Conservation (phyloP, 2,329 filamentous ascomycete species). For the Phialocephala subalpina region DNA sequence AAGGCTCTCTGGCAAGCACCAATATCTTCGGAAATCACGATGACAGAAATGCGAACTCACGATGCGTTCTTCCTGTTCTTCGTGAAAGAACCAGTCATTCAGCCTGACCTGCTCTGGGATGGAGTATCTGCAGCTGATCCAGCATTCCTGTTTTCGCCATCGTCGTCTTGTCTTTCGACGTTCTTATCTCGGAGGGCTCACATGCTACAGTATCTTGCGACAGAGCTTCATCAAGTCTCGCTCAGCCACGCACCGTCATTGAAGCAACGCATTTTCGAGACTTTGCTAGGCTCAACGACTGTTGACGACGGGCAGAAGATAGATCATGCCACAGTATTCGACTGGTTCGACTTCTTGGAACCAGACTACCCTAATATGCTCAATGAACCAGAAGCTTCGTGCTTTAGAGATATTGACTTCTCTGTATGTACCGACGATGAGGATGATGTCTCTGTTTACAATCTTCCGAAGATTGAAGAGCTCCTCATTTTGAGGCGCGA, state of each 20-base stretch:
- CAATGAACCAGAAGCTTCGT: conserved; percentile 61
- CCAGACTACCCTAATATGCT: conserved; percentile 58
- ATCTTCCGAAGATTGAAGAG: conserved; percentile 76
- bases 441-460: conserved; percentile 68
- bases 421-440: conserved; percentile 68
- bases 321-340: conserved; percentile 80
- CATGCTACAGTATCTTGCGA: conserved; percentile 83
- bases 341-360: conserved; percentile 91
- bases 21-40: conserved; percentile 76
- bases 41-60: conserved; percentile 80
- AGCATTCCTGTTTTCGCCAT: conserved; percentile 69
- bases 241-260: conserved; percentile 74
- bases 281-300: conserved; percentile 80
- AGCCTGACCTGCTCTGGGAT: conserved; percentile 77
- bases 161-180: conserved; percentile 52
- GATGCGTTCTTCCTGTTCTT: conserved; percentile 84
- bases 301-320: conserved; percentile 71
- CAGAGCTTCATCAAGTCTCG: conserved; percentile 82
- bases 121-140: conserved; percentile 65
- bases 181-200: conserved; percentile 81
- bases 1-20: conserved; percentile 85
- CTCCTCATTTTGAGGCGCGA: conserved; percentile 75
- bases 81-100: conserved; percentile 74
- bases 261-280: conserved; percentile 72
- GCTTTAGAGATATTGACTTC: conserved; percentile 73